Evolutionary conservation across 78 protist genomes (phyloP).

Genomic region (Speleostelium caveatum): DNA sequence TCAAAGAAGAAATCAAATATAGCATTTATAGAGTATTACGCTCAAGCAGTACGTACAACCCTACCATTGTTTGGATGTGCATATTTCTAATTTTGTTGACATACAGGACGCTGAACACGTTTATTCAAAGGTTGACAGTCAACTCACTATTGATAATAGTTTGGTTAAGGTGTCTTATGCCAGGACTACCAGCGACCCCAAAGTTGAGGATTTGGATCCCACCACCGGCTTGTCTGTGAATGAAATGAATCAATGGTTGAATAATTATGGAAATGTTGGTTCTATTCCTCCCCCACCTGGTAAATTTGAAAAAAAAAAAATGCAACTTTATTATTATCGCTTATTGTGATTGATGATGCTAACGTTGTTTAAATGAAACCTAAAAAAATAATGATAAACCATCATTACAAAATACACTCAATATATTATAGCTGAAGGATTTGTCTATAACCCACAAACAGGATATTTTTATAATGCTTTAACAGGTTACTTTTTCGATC

Average conservation of each 20-base stretch:
- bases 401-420: neutral
- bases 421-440: conserved; percentile 52
- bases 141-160: neutral
- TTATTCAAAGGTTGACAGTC: neutral
- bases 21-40: conserved; percentile 52
- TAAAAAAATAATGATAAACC: too few relatives aligned
- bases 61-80: neutral
- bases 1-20: conserved; percentile 13
- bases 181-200: too few relatives aligned
- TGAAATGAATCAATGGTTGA: conserved; percentile 51
- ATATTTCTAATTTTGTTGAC: neutral
- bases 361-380: too few relatives aligned
- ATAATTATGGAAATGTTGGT: conserved; percentile 11
- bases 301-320: neutral
- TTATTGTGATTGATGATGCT: too few relatives aligned
- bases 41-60: neutral
- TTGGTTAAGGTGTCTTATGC: conserved; percentile 1
- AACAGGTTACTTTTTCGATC: conserved; percentile 42
- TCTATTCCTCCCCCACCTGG: neutral
- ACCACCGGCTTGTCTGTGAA: neutral
- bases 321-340: too few relatives aligned
- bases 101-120: conserved; percentile 18
- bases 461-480: conserved; percentile 39
- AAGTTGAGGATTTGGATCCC: conserved; percentile 20
- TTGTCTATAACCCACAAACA: conserved; percentile 5